Base-by-base conservation (phyloP, 352 stramenopile genomes). In the Detonula confervacea region DNA sequence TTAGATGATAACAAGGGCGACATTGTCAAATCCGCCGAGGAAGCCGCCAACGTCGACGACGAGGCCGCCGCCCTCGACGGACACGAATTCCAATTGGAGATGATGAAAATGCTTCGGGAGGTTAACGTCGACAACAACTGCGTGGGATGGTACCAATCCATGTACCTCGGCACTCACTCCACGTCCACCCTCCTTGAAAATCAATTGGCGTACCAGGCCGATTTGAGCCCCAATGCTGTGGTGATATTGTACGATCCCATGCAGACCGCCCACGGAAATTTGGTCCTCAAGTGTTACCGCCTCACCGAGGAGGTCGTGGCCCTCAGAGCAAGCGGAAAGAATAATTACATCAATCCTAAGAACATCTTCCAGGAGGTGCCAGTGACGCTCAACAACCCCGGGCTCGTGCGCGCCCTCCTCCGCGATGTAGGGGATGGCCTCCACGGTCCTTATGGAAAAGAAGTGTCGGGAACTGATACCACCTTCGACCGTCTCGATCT, bases 61-160 rank as follows among this genome's bases (percentile, higher is more conserved):
- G 82, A 89, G 18, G 79, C 88, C 20, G 87, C 83, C 14, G 76
- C 62, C 2, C 72, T 90, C 37, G 83, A 93, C n/a, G 83, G 83
- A 37, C 82, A 98, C 74, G 96, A 98, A 82, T 99, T 98, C 81
- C 96, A 98, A 88, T 92, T 98, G 22, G 96, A 99, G 89, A 99
- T 99, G 97, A 98, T 99, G 96, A 98, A 98, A 89, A 98, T 98
- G 92, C 86, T 99, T 51, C 93, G 96, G 54, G 96, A 99, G 87
- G 91, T 98, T 27, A 98, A 98, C 81, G 97, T 99, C 78, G 97
- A 99, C 87, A 99, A 98, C 90, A 99, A 99, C 89, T 98, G 97
- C 85, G 95, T 99, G 59, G 97, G 97, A 30, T 99, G 97, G 96
- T 99, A 99, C 90, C 96, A 98, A 83, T 98, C 95, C 30, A 97